Evolutionary conservation across 257 asterid genomes (phyloP).

Genomic region (Solanum commersonii): DNA sequence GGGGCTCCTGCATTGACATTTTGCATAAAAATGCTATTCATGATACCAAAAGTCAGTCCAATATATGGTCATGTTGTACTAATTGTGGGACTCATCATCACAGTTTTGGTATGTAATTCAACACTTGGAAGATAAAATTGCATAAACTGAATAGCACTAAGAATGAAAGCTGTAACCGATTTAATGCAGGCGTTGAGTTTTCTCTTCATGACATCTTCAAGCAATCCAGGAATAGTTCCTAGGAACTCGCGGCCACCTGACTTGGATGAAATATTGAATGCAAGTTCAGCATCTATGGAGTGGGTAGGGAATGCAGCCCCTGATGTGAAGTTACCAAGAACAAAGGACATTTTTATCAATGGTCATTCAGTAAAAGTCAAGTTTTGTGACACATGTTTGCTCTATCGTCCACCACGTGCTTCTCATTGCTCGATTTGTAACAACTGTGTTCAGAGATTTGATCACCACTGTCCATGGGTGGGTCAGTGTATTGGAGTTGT

Average conservation of each 20-base stretch:
- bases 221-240: slow-evolving; percentile 80
- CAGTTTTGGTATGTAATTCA: slow-evolving; percentile 42
- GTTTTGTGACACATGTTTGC: slow-evolving; percentile 76
- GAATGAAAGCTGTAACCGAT: neutral
- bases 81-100: slow-evolving; percentile 45
- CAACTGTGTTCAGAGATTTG: slow-evolving; percentile 89
- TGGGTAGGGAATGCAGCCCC: slow-evolving; percentile 44
- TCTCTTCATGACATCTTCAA: slow-evolving; percentile 70
- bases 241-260: slow-evolving; percentile 57
- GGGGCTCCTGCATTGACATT: slow-evolving; percentile 64
- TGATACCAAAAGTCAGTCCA: slow-evolving; percentile 26
- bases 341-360: slow-evolving; percentile 54
- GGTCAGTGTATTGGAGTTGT: slow-evolving; percentile 93
- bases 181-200: slow-evolving; percentile 54
- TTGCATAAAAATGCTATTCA: slow-evolving; percentile 43
- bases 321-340: slow-evolving; percentile 51
- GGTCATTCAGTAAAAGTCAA: slow-evolving; percentile 64
- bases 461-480: slow-evolving; percentile 98
- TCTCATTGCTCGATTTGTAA: slow-evolving; percentile 98
- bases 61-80: slow-evolving; percentile 36
- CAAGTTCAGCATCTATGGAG: slow-evolving; percentile 36
- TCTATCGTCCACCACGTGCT: slow-evolving; percentile 90
- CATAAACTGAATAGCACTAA: neutral
- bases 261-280: slow-evolving; percentile 18
- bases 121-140: neutral